These are phyloP conservation scores for Kodamaea kaohsiungensis DNA, from an alignment of 805 yeast genomes.

Conservation along the genomic window DNA sequence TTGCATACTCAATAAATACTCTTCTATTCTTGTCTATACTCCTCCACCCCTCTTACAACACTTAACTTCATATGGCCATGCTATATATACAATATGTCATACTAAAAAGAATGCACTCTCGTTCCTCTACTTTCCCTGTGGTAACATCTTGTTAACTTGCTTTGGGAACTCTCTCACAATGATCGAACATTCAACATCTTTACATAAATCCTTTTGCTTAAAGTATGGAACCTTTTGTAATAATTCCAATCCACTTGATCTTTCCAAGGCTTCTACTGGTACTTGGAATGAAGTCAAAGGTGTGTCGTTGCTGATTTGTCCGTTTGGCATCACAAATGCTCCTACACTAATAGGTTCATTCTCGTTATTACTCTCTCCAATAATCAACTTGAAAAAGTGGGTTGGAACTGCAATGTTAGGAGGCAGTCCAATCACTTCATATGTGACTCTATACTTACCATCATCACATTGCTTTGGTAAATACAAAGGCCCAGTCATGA, in stretches of 20 bases:
- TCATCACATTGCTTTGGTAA: conserved; percentile 79
- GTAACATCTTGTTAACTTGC: conserved; percentile 25
- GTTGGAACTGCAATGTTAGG: conserved; percentile 97
- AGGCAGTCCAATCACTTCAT: conserved; percentile 95
- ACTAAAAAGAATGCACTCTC: too few species aligned
- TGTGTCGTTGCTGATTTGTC: conserved; percentile 65
- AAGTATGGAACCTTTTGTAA: conserved; percentile 64
- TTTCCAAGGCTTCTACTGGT: conserved; percentile 86
- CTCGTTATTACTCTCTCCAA: conserved; percentile 64
- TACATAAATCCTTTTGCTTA: conserved; percentile 66
- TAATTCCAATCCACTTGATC: conserved; percentile 82
- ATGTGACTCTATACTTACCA: conserved; percentile 80
- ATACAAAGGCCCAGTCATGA: conserved; percentile 92
- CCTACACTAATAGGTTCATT: conserved; percentile 65
- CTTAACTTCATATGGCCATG: too few species aligned
- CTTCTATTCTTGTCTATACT: too few species aligned
- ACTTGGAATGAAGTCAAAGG: conserved; percentile 79
- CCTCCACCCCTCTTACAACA: too few species aligned
- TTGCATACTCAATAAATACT: too few species aligned
- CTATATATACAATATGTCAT: too few species aligned
- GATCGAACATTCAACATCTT: conserved; percentile 76
- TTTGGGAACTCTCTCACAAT: conserved; percentile 78
- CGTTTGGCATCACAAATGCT: conserved; percentile 93
- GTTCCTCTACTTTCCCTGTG: conserved; percentile 9
- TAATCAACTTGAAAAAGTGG: conserved; percentile 87